phyloP scores from a whole-genome alignment of 768 basidiomycete species.

The Filobasidium floriforme region DNA sequence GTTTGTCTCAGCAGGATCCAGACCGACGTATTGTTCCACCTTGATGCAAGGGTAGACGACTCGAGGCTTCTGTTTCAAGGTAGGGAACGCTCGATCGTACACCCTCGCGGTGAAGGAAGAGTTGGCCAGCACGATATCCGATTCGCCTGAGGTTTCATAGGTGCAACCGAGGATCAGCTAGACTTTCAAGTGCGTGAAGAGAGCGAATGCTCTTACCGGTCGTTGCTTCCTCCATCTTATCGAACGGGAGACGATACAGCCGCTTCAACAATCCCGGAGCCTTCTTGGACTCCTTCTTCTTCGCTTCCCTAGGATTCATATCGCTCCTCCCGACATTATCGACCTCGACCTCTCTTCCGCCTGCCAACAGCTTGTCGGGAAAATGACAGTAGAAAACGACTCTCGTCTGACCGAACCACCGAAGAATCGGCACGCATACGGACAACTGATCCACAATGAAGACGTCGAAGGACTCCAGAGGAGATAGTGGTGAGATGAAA shows the following conservation, averaged over 20 bases:
- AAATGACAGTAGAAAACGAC: constrained; percentile 98
- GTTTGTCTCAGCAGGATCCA: constrained; percentile 26
- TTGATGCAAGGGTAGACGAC: constrained; percentile 98
- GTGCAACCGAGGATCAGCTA: neutral
- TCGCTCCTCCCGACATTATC: constrained; percentile 20
- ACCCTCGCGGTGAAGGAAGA: constrained; percentile 81
- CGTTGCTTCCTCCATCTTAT: constrained; percentile 78
- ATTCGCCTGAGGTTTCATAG: constrained; percentile 56
- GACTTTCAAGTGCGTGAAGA: too few species aligned
- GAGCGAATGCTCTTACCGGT: constrained; percentile 55
- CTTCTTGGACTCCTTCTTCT: constrained; percentile 14
- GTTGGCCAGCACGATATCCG: constrained; percentile 85
- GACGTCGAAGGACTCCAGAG: constrained; percentile 54
- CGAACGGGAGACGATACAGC: constrained; percentile 80
- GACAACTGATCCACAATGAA: constrained; percentile 94
- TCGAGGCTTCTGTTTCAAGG: constrained; percentile 54
- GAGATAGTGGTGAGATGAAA: constrained; percentile 27
- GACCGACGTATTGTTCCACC: constrained; percentile 58
- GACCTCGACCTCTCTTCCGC: constrained; percentile 47
- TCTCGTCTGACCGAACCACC: constrained; percentile 59
- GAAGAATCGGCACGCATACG: constrained; percentile 77
- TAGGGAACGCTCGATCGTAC: constrained; percentile 66
- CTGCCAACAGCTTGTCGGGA: constrained; percentile 75
- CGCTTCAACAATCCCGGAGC: constrained; percentile 53
- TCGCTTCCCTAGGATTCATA: constrained; percentile 49